These are phyloP conservation scores for Nemania sp. DNA, from an alignment of 2,329 filamentous ascomycete species.

Conservation along the genomic window DNA sequence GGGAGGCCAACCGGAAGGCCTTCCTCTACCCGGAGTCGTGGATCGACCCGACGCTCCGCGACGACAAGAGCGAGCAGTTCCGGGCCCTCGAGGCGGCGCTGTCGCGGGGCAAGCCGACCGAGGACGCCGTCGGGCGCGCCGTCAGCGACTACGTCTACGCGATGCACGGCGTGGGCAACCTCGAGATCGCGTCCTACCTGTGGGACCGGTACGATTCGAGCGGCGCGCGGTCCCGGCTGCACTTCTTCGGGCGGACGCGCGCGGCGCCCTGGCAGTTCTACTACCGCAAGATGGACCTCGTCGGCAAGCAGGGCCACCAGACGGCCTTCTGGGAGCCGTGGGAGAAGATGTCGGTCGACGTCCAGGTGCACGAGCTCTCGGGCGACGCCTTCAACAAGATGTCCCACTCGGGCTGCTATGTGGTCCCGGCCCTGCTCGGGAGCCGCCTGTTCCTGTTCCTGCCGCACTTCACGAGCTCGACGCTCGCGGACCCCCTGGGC, in stretches of 20 bases:
- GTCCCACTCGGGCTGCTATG: neutral
- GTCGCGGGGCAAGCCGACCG: neutral
- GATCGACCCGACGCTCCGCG: constrained; percentile 4
- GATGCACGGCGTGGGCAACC: neutral
- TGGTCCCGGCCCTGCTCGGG: neutral
- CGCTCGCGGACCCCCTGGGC: neutral
- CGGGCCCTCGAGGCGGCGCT: neutral
- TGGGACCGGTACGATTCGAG: neutral
- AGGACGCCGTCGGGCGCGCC: neutral
- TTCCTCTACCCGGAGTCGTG: constrained; percentile 2
- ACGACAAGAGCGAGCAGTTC: constrained; percentile 2
- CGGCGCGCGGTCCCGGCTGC: neutral
- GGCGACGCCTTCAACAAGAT: neutral
- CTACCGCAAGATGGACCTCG: neutral
- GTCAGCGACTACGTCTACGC: neutral
- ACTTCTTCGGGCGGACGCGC: neutral
- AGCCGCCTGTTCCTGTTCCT: neutral
- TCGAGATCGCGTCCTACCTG: neutral
- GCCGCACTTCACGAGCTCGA: constrained; percentile 1
- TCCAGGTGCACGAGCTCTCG: neutral
- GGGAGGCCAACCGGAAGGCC: constrained; percentile 4
- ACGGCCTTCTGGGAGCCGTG: neutral
- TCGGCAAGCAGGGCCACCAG: neutral
- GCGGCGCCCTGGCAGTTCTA: neutral
- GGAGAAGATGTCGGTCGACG: neutral